phyloP scores from a whole-genome alignment of 371 early-diverging fungal species.

The Batkoa obscura region DNA sequence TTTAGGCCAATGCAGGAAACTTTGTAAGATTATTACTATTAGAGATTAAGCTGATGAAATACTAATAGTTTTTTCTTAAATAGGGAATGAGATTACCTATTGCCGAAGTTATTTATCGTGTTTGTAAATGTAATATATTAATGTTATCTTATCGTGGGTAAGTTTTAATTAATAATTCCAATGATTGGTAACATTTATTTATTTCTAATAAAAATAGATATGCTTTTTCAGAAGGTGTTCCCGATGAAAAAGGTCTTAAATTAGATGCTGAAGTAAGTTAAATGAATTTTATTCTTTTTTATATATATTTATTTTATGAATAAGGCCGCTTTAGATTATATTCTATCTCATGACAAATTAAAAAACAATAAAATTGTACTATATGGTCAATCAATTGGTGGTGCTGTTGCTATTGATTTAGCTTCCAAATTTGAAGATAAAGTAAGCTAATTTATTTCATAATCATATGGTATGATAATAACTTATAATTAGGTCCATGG shows the following conservation, averaged over 20 bases:
- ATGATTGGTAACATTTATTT: background rate
- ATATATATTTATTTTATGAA: background rate
- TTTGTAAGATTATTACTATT: slow-evolving; percentile 28
- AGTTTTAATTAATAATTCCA: background rate
- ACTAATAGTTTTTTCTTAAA: background rate
- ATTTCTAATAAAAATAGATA: slow-evolving; percentile 27
- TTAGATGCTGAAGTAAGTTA: slow-evolving; percentile 59
- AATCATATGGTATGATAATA: background rate
- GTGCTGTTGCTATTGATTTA: slow-evolving; percentile 88
- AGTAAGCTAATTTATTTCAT: background rate
- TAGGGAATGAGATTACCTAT: slow-evolving; percentile 80
- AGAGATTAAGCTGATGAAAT: too few species aligned
- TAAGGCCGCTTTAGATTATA: slow-evolving; percentile 62
- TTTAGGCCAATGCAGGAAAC: slow-evolving; percentile 85
- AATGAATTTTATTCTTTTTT: background rate
- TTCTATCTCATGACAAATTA: slow-evolving; percentile 45
- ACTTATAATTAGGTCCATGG: slow-evolving; percentile 31
- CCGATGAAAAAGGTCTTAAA: slow-evolving; percentile 67
- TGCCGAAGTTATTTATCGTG: slow-evolving; percentile 42
- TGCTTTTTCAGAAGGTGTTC: slow-evolving; percentile 69
- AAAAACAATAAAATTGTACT: slow-evolving; percentile 56
- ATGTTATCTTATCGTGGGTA: slow-evolving; percentile 92
- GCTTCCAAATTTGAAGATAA: slow-evolving; percentile 51
- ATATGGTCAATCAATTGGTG: slow-evolving; percentile 92
- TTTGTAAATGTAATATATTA: slow-evolving; percentile 59